These are phyloP conservation scores for Suillus brevipes DNA, from an alignment of 768 basidiomycete genomes.

Conservation along the genomic window DNA sequence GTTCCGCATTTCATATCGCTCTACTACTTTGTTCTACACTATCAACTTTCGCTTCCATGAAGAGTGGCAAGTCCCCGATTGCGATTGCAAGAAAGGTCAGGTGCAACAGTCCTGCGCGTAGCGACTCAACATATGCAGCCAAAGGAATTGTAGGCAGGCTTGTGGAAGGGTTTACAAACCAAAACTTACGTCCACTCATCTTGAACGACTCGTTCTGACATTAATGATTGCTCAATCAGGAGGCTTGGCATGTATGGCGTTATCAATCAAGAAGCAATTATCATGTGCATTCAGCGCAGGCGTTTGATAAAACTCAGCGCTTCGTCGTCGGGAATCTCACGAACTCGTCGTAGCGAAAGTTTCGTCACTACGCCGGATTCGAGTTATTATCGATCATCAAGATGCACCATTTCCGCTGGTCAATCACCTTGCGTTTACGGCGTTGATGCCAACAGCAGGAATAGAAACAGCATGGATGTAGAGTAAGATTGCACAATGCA, in stretches of 20 bases:
- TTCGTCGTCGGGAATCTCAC: slow-evolving; percentile 3
- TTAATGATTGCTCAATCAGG: slow-evolving; percentile 2
- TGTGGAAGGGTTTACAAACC: slow-evolving; percentile 15
- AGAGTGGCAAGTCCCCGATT: slow-evolving; percentile 39
- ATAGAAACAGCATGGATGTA: too few relatives aligned
- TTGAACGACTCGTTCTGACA: neutral
- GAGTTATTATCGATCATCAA: neutral
- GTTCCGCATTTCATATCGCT: slow-evolving; percentile 39
- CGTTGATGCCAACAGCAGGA: neutral
- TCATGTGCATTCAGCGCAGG: neutral
- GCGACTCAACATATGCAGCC: neutral
- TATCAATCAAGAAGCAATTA: neutral
- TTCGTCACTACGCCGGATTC: slow-evolving; percentile 3
- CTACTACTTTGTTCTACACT: slow-evolving; percentile 49
- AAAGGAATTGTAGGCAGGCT: neutral
- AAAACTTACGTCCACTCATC: slow-evolving; percentile 9
- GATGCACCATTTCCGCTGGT: neutral
- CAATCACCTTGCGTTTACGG: neutral
- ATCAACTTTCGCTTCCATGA: slow-evolving; percentile 39
- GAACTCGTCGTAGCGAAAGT: slow-evolving; percentile 1
- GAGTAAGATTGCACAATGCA: neutral
- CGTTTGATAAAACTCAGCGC: neutral
- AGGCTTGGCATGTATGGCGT: neutral
- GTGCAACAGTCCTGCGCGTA: slow-evolving; percentile 25
- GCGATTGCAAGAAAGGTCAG: slow-evolving; percentile 40